Evolutionary conservation across 2,329 filamentous ascomycete genomes (phyloP).

Genomic region (Didymellaceae sp.): DNA sequence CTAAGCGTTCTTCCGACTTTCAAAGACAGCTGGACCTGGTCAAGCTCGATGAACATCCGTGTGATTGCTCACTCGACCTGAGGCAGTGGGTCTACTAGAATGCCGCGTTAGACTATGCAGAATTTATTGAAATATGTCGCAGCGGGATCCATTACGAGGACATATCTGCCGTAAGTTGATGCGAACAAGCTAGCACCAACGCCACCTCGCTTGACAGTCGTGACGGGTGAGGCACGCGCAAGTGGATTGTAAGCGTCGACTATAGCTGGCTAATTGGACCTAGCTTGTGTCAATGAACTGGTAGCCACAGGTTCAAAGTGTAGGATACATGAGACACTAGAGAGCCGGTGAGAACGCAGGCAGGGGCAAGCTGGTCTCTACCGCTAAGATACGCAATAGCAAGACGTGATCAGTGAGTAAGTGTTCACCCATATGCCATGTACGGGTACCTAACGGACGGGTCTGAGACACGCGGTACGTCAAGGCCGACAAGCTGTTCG

Average conservation of each 20-base stretch:
- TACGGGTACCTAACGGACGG: conserved; percentile 5
- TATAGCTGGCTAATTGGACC: no score
- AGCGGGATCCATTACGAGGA: conserved; percentile 1
- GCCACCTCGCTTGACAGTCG: conserved; percentile 5
- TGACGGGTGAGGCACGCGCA: not conserved
- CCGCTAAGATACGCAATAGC: conserved; percentile 12
- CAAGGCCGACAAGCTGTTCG: conserved; percentile 18
- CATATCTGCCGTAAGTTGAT: not conserved
- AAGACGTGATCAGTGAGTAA: not conserved
- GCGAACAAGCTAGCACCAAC: not conserved
- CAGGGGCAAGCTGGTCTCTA: not conserved
- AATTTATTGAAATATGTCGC: conserved; percentile 19
- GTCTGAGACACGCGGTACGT: conserved; percentile 2
- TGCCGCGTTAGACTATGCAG: conserved; percentile 23
- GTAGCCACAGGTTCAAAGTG: no score
- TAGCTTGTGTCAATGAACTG: no score
- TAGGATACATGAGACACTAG: not conserved
- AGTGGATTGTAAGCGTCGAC: not conserved
- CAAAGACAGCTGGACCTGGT: not conserved
- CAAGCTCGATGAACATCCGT: conserved; percentile 5
- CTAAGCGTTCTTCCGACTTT: conserved; percentile 1
- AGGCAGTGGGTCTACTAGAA: conserved; percentile 9
- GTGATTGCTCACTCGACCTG: conserved; percentile 1
- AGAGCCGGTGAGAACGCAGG: conserved; percentile 5
- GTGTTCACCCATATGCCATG: not conserved